Base-by-base conservation (phyloP, 2,329 filamentous ascomycete genomes). In the Sordariomycetes sp. region DNA sequence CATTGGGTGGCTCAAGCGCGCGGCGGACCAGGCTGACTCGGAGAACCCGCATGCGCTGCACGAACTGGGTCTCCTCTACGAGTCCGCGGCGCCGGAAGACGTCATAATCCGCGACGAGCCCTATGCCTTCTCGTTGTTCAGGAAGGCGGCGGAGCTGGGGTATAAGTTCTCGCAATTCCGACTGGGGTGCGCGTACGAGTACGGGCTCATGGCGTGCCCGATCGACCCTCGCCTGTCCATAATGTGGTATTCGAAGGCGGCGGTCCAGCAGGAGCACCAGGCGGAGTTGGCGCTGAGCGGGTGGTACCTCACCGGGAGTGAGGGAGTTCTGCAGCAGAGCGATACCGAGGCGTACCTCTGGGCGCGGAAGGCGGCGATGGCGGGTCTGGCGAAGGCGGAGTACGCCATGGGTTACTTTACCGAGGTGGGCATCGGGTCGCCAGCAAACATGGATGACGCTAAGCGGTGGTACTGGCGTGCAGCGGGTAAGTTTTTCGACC, bases 401-500 rank as follows among this genome's bases (percentile, higher is more conserved):
- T 97, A 97, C 73, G 94, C 93, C 0, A 96, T 99, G 88, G 61
- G 61, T 3, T 97, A 97, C 73, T 97, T 96, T 68, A 95, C 90
- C 0, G 94, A 99, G 72, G 87, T 94, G 54, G 94, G 94, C 14
- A 97, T 99, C 65, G 94, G 94, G 34, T 86, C 90, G 62, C 79
- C 87, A 18, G 85, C 88, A 10, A 95, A 93, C 69, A 67, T 97
- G 65, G 94, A 99, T 66, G 94, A 97, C 73, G 94, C 93, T 24
- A 97, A 96, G 79, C 83, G 91, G 65, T 99, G 94, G 94, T 99
- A 99, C 74, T 97, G 92, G 82, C 82, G 93, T 70, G 92, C 94
- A 72, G 94, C 94, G 69, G 89, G 93, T 97, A 79, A 84, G 90
- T 85, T 22, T 48, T n/a, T 50, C 46, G 8, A 12, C 46, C n/a